Conservation (phyloP, 306 rosid genomes). For the Quercus ilex region DNA sequence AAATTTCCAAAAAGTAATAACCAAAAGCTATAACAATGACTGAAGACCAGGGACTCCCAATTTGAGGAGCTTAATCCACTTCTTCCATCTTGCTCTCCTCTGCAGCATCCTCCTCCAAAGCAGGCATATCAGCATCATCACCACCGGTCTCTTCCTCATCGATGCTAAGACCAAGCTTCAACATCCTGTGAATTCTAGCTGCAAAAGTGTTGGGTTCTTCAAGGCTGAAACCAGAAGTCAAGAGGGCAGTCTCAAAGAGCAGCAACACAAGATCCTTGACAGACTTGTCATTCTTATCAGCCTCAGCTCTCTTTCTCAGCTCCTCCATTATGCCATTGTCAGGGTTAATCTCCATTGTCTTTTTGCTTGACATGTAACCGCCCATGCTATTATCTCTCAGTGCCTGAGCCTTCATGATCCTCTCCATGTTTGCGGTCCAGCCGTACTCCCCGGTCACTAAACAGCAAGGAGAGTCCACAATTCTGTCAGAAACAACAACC, state of each 20-base stretch:
- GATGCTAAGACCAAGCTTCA: conserved; percentile 65
- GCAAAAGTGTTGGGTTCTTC: conserved; percentile 71
- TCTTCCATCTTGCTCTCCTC: conserved; percentile 87
- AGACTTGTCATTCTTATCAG: conserved; percentile 59
- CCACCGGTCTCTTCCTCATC: conserved; percentile 48
- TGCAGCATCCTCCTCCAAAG: conserved; percentile 53
- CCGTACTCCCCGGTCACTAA: conserved; percentile 75
- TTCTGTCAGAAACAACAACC: conserved; percentile 63
- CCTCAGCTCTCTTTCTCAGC: conserved; percentile 62
- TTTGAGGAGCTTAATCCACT: conserved; percentile 38
- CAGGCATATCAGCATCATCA: conserved; percentile 61
- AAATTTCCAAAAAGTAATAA: not conserved
- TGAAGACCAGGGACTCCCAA: not conserved
- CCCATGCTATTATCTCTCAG: conserved; percentile 64
- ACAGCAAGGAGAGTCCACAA: conserved; percentile 70
- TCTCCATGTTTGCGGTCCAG: conserved; percentile 74
- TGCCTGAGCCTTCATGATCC: conserved; percentile 76
- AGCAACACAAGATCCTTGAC: conserved; percentile 67
- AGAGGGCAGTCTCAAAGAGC: conserved; percentile 56
- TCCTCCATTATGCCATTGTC: conserved; percentile 79
- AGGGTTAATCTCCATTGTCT: conserved; percentile 79
- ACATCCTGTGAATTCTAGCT: conserved; percentile 66
- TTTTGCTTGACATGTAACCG: conserved; percentile 69
- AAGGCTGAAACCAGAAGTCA: conserved; percentile 73
- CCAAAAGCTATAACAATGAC: not conserved